Evolutionary conservation across 2,329 filamentous ascomycete genomes (phyloP).

Genomic region (Pseudocercospora pini-densiflorae): DNA sequence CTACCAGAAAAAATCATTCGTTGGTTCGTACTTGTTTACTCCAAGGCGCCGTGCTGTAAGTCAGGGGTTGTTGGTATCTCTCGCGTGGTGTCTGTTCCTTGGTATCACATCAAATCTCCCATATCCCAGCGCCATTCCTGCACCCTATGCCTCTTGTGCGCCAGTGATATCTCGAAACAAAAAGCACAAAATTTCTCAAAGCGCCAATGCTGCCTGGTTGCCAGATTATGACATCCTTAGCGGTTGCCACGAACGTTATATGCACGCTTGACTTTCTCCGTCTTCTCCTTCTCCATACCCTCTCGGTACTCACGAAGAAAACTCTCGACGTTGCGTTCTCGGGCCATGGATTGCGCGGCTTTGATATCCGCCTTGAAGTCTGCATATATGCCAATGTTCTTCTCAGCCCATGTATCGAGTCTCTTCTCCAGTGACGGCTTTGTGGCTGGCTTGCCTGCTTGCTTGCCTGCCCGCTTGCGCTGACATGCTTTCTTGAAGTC

Average conservation of each 20-base stretch:
- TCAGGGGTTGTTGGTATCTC: slow-evolving; percentile 1
- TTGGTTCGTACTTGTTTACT: background rate
- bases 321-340: background rate
- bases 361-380: background rate
- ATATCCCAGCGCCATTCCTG: background rate
- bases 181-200: background rate
- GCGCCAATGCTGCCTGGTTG: background rate
- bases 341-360: background rate
- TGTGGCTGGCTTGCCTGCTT: background rate
- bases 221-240: background rate
- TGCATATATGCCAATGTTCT: background rate
- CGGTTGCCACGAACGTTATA: background rate
- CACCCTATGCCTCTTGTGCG: background rate
- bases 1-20: too few relatives aligned
- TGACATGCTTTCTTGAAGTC: slow-evolving; percentile 21
- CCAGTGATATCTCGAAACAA: slow-evolving; percentile 2
- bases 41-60: background rate
- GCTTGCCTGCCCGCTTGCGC: background rate
- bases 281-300: background rate
- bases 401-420: background rate
- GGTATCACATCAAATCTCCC: background rate
- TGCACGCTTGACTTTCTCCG: background rate
- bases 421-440: background rate
- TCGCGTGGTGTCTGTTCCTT: slow-evolving; percentile 1
- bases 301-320: background rate